Conservation (phyloP, 2,329 filamentous ascomycete genomes). For the Acephala macrosclerotiorum region DNA sequence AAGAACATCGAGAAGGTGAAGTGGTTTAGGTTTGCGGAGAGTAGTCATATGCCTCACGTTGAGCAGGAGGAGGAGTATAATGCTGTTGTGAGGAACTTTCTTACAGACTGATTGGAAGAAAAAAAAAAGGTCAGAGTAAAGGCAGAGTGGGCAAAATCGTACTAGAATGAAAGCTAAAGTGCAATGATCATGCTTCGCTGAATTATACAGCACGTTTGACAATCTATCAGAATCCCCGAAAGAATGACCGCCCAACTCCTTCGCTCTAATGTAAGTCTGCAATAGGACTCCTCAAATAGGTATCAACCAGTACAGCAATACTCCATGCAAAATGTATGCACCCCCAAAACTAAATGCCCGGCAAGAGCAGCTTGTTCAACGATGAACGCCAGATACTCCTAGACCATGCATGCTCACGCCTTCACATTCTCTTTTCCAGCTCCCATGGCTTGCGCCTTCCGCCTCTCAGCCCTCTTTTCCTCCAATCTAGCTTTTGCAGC, state of each 20-base stretch:
- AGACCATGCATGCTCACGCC: slow-evolving; percentile 19
- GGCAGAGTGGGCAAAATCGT: not conserved
- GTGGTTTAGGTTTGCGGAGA: slow-evolving; percentile 46
- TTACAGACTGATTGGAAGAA: slow-evolving; percentile 23
- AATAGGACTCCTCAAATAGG: slow-evolving; percentile 13
- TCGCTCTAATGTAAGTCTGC: slow-evolving; percentile 19
- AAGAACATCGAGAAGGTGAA: slow-evolving; percentile 47
- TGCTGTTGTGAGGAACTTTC: slow-evolving; percentile 45
- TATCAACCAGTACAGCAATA: slow-evolving; percentile 4
- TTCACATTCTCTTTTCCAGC: slow-evolving; percentile 38
- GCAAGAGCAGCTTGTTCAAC: not conserved
- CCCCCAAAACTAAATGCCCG: not conserved
- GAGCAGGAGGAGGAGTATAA: slow-evolving; percentile 49
- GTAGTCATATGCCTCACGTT: slow-evolving; percentile 44
- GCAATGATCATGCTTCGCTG: not conserved
- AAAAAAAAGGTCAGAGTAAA: too few relatives aligned
- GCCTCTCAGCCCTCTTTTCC: slow-evolving; percentile 43
- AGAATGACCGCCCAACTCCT: slow-evolving; percentile 21
- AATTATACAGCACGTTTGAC: not conserved
- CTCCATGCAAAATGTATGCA: not conserved
- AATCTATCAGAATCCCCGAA: slow-evolving; percentile 1
- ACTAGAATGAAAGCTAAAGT: too few relatives aligned
- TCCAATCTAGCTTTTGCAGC: slow-evolving; percentile 45
- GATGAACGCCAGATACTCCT: not conserved
- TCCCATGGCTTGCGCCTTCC: slow-evolving; percentile 27